Base-by-base conservation (phyloP, 2,329 filamentous ascomycete genomes). In the Sporothrix globosa region DNA sequence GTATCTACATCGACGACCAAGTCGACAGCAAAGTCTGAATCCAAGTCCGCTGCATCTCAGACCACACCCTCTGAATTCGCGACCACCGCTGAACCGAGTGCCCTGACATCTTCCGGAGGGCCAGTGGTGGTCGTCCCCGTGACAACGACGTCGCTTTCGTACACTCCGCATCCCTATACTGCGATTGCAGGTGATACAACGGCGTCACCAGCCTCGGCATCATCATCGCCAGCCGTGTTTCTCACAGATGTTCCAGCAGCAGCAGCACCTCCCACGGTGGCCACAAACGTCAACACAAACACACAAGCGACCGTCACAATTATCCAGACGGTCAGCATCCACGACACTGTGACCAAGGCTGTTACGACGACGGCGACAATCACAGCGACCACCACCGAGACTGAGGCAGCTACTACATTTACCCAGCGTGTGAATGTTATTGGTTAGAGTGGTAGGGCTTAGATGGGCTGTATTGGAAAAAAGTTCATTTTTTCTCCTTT, bases 331-430 rank as follows among this genome's bases (percentile, higher is more conserved):
- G 61, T 70, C 17, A 72, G 50, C 44, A 61, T 73, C 52, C 70
- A 73, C 70, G 72, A 73, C 67, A 74, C 73, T 0, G 71, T 73
- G 52, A 73, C 71, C 0, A 17, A 61, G 46, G 46, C 63, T 11
- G 41, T 48, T 13, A 71, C 53, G 5, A 63, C 66, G 0, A 70
- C 67, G 0, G 50, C 17, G 21, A 71, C 53, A 3, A 56, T 60
- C 1, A 70, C 67, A 0, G 50, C 17, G 27, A 68, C 56, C 4
- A 54, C 63, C 6, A 52, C 68, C n/a, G 34, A 21, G 1, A 73
- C 71, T 3, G 58, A 50, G 60, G 69, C 73, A 7, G 65, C 54
- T 10, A 65, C 56, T 30, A 68, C 67, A 13, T n/a, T 54, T 1
- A 70, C 69, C 13, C 63, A 70, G 39, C 61, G 30, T 17, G 61